These are phyloP conservation scores for Teunomyces gatunensis DNA, from an alignment of 805 yeast genomes.

Conservation along the genomic window DNA sequence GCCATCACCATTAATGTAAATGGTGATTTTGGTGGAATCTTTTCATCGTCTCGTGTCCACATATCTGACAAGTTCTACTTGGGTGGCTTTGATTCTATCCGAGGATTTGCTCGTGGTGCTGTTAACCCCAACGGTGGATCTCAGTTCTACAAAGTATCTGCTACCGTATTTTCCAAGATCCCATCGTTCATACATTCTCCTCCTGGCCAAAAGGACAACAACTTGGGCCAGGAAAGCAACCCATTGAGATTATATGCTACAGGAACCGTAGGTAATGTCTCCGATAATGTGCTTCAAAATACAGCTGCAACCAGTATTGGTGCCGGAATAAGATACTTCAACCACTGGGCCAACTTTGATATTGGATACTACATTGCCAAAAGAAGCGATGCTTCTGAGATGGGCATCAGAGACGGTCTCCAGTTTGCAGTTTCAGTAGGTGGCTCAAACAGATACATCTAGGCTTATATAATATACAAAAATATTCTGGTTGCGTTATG, in stretches of 20 bases:
- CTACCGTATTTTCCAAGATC: slow-evolving; percentile 56
- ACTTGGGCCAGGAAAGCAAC: slow-evolving; percentile 19
- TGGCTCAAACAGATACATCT: slow-evolving; percentile 26
- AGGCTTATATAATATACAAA: neutral
- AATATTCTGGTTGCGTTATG: neutral
- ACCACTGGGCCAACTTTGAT: slow-evolving; percentile 40
- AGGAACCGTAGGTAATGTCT: slow-evolving; percentile 62
- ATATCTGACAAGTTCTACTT: slow-evolving; percentile 77
- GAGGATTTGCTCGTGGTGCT: slow-evolving; percentile 67
- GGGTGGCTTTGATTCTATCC: slow-evolving; percentile 74
- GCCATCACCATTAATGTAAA: slow-evolving; percentile 49
- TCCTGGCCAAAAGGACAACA: slow-evolving; percentile 5
- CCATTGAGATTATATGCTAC: slow-evolving; percentile 57
- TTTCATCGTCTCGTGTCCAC: slow-evolving; percentile 40
- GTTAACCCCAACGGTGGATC: slow-evolving; percentile 78
- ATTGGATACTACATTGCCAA: slow-evolving; percentile 36
- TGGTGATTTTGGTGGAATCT: slow-evolving; percentile 55
- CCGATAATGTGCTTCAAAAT: slow-evolving; percentile 24
- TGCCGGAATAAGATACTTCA: slow-evolving; percentile 37
- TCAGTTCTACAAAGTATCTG: slow-evolving; percentile 53
- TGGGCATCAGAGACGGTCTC: slow-evolving; percentile 38
- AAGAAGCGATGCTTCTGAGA: slow-evolving; percentile 16
- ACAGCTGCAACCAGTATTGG: slow-evolving; percentile 28
- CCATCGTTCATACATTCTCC: slow-evolving; percentile 43
- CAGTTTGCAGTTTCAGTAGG: slow-evolving; percentile 40